Evolutionary conservation across 257 asterid genomes (phyloP), one percentile per base, ranked within the genome.

Genomic region (Fraxinus americana): DNA sequence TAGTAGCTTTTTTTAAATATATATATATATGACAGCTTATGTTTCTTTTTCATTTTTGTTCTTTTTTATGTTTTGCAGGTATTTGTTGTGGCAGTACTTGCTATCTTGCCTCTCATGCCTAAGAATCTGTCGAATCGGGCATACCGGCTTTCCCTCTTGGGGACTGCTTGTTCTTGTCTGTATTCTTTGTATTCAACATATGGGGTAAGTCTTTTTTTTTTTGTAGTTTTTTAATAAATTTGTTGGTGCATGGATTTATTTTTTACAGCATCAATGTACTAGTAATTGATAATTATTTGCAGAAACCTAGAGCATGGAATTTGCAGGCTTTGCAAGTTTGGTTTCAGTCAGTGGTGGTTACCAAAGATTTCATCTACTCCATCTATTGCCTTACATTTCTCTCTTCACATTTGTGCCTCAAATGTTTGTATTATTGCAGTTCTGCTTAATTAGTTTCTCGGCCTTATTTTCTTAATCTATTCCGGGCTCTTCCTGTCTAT

Each of bases 221-320:
- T 30, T 30, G 50, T 52, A 21, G 73, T 70, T 84, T 50, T 71
- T 84, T 50, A 10, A 41, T 11, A 10, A 41, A 41, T 54, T 38
- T 41, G 52, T 65, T 13, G 7, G 50, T 41, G 61, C 78, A 54
- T 74, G 32, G 14, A 63, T 77, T 77, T 5, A 77, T 67, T 68
- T 75, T 66, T 63, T 78, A 70, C 48, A 41, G 43, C 80, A 81
- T 75, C 71, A 69, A 5, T 70, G 74, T 43, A 2, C 43, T 39
- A 39, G 14, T 75, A 76, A 83, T 81, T 54, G 5, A 74, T 29
- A 13, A 29, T 80, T 79, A 23, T 73, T 48, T 85, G 79, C 92
- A 95, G 99, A 92, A 86, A 90, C 99, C 99, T 11, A 87, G 98
- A 86, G 97, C 94, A 68, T 95, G 99, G 99, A 92, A 89, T 86